Base-by-base conservation (phyloP, 2,329 filamentous ascomycete genomes). In the Claviceps citrina region DNA sequence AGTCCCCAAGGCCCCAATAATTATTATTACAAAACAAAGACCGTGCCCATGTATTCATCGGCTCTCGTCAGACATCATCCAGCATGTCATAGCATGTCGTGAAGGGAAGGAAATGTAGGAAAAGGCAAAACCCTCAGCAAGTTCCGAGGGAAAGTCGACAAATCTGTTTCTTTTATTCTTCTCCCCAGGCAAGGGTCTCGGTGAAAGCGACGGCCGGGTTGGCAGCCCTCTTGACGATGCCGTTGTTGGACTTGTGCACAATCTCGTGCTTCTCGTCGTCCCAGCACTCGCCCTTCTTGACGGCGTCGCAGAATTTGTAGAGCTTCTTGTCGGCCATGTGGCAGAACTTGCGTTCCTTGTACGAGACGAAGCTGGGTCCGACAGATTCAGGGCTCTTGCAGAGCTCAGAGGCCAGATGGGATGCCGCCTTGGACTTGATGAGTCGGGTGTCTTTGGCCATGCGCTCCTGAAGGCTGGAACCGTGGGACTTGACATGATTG, bases 301-400 rank as follows among this genome's bases (percentile, higher is more conserved):
- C 24, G 1, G 38, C 32, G 1, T 36, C 37, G 41, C 47, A 49
- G 36, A 49, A 43, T 1, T 28, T 2, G 30, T 47, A 48, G n/a
- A 45, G 3, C 5, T 36, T 45, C 43, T 48, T 48, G 35, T 28
- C 36, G 13, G 38, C 36, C 47, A 48, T 49, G 44, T 45, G 31
- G 38, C 46, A 49, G 38, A 48, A 48, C 35, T 44, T 46, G 10
- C 37, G n/a, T 30, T 49, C 47, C 4, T 9, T 18, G 38, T 44
- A 45, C 4, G 44, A 49, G 5, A 48, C 43, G 10, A 49, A 45
- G 39, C 36, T 42, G 15, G 39, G 39, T 7, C 39, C 39, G 12
- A 38, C 6, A 3, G 12, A 34, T 44, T 1, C 31, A 27, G 36
- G 24, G 35, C 24, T 43, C 15, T 36, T 32, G 43, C 46, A 49